Evolutionary conservation across 305 asterid species (phyloP).

Genomic region (Fraxinus paxiana): DNA sequence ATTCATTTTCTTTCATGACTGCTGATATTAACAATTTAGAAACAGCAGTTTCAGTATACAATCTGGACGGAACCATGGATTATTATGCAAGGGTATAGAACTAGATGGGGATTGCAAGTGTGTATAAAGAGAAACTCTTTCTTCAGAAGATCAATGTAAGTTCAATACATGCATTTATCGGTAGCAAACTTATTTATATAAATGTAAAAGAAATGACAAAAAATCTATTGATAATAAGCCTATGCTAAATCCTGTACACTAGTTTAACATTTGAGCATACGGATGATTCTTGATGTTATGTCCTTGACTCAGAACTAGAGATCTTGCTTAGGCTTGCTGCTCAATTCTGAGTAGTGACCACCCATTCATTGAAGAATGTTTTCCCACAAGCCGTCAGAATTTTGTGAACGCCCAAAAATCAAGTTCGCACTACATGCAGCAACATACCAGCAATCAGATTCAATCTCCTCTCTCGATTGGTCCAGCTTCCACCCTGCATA

Average conservation of each 20-base stretch:
- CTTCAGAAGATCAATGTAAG: constrained; percentile 1
- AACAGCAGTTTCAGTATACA: not conserved
- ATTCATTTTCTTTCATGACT: constrained; percentile 19
- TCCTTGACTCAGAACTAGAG: constrained; percentile 34
- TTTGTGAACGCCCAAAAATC: constrained; percentile 49
- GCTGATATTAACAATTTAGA: not conserved
- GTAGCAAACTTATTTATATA: constrained; percentile 19
- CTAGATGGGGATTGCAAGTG: not conserved
- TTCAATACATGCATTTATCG: constrained; percentile 22
- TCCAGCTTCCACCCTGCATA: constrained; percentile 78
- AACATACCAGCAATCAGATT: constrained; percentile 72
- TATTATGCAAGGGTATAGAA: not conserved
- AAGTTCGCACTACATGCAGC: constrained; percentile 82
- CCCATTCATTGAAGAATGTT: constrained; percentile 90
- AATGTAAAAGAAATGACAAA: not conserved
- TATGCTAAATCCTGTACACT: constrained; percentile 34
- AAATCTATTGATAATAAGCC: constrained; percentile 14
- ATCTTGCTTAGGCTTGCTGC: constrained; percentile 93
- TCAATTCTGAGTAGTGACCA: constrained; percentile 76
- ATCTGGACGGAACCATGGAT: not conserved
- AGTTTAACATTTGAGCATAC: constrained; percentile 5
- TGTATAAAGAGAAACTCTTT: not conserved
- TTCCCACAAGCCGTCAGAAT: constrained; percentile 69
- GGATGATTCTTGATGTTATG: constrained; percentile 11
- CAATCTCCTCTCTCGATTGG: constrained; percentile 73